Evolutionary conservation across 495 filamentous ascomycete species (phyloP).

Genomic region (Jackrogersella minutella): DNA sequence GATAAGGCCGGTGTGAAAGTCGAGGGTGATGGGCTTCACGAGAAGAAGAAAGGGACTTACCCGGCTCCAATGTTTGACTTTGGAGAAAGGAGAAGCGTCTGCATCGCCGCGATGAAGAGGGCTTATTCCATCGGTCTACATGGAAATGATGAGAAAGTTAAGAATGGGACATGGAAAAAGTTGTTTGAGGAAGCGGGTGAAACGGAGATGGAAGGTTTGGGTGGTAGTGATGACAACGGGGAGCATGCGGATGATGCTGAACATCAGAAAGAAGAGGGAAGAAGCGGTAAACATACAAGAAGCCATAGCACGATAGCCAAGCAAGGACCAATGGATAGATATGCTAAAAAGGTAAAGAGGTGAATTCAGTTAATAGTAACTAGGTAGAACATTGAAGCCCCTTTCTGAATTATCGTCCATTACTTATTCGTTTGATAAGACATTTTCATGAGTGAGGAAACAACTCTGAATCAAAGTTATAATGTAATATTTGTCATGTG

Average conservation of each 20-base stretch:
- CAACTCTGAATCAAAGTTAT: too few species aligned
- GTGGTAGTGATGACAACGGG: slow-evolving; percentile 39
- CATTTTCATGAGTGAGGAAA: too few species aligned
- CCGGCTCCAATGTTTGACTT: slow-evolving; percentile 81
- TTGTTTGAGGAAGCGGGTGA: slow-evolving; percentile 62
- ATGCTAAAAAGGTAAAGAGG: slow-evolving; percentile 50
- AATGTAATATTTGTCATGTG: not conserved
- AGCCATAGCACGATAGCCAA: slow-evolving; percentile 28
- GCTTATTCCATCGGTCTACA: slow-evolving; percentile 69
- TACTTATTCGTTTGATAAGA: too few species aligned
- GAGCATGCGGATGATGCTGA: slow-evolving; percentile 45
- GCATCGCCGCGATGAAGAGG: slow-evolving; percentile 69
- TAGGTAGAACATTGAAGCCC: not conserved
- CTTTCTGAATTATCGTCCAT: not conserved
- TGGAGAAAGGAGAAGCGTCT: slow-evolving; percentile 61
- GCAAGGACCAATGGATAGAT: slow-evolving; percentile 55
- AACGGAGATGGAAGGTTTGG: slow-evolving; percentile 53
- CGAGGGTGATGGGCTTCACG: slow-evolving; percentile 57
- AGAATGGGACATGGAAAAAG: slow-evolving; percentile 68
- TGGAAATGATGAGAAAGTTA: slow-evolving; percentile 64
- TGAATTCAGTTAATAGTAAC: not conserved
- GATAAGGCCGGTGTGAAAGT: slow-evolving; percentile 65
- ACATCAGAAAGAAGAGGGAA: slow-evolving; percentile 11
- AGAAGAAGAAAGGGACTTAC: slow-evolving; percentile 56
- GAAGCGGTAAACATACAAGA: slow-evolving; percentile 43